Evolutionary conservation across 2,329 filamentous ascomycete species (phyloP), one percentile per base, ranked within the genome.

Genomic region (Sclerotinia nivalis): DNA sequence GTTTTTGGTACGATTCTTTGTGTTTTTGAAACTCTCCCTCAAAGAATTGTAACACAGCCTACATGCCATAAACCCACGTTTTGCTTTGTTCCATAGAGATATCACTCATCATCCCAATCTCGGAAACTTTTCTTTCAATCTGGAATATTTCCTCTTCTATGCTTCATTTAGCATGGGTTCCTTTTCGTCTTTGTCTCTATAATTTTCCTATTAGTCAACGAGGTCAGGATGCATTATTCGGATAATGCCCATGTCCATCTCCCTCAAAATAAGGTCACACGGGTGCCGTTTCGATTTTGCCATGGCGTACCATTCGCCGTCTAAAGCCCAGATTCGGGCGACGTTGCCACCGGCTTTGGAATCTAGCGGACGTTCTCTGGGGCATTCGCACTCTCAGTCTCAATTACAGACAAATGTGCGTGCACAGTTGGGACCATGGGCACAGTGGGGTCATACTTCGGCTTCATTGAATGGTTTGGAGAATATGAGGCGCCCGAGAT

Each of bases 351-450:
- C 31, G 20, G 8, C 25, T 40, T 28, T 22, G 43, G 25, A 20
- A 62, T 25, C 56, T 22, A 20, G n/a, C 22, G 2, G 55, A 8
- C 20, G n/a, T 54, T 43, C n/a, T n/a, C 55, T 61, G 18, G 28
- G 34, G 6, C 56, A 61, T 5, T 62, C 55, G 3, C 28, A 28
- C 34, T 60, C 58, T 25, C 56, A 40, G 37, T 61, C 34, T 54
- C 55, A 68, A 18, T n/a, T 49, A 28, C 31, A 43, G 31, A 40
- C 31, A 22, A 52, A 22, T 20, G 47, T 37, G 1, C 47, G 28
- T 40, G 47, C 61, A 28, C 34, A 40, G n/a, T 52, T 65, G 40
- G 66, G 47, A 20, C 45, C 66, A 31, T 68, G 55, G 55, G 34
- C 56, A 49, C 28, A 68, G 34, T 60, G 66, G 34, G 55, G 56